These are phyloP conservation scores for Cinnamomum chago DNA, from an alignment of 164 flowering plant genomes.

Conservation along the genomic window DNA sequence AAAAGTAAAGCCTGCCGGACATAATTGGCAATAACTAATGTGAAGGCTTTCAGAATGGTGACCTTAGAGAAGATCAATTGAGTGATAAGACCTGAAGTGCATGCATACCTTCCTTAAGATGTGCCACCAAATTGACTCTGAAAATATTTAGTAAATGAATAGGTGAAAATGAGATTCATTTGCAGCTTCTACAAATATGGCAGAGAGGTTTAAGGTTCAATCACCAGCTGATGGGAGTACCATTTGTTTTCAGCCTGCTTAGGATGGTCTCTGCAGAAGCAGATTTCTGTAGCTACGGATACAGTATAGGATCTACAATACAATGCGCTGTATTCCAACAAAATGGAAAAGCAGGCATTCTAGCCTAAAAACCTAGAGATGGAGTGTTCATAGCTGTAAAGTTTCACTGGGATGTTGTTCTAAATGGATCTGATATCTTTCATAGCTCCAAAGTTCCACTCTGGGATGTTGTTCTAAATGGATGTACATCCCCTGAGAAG, in stretches of 20 bases:
- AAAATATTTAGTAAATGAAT: too few species aligned
- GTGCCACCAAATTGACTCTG: neutral
- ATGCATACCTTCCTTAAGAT: neutral
- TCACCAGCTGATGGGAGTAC: neutral
- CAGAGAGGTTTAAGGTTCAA: neutral
- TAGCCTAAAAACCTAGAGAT: neutral
- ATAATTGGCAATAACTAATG: neutral
- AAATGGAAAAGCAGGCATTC: neutral
- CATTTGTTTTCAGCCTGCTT: neutral
- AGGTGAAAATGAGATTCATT: neutral
- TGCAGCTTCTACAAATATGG: neutral
- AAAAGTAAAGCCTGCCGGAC: neutral
- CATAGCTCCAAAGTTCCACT: neutral
- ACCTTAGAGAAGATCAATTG: neutral
- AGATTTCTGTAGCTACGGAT: neutral
- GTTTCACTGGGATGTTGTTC: neutral
- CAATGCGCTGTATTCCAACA: neutral
- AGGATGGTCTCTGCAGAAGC: neutral
- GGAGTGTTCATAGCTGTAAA: neutral
- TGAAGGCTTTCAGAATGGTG: neutral
- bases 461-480: neutral
- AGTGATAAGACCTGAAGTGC: neutral
- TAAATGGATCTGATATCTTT: neutral
- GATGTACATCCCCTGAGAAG: too few species aligned
- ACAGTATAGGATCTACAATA: neutral